phyloP scores from a whole-genome alignment of 257 asterid species.

The Coffea canephora region DNA sequence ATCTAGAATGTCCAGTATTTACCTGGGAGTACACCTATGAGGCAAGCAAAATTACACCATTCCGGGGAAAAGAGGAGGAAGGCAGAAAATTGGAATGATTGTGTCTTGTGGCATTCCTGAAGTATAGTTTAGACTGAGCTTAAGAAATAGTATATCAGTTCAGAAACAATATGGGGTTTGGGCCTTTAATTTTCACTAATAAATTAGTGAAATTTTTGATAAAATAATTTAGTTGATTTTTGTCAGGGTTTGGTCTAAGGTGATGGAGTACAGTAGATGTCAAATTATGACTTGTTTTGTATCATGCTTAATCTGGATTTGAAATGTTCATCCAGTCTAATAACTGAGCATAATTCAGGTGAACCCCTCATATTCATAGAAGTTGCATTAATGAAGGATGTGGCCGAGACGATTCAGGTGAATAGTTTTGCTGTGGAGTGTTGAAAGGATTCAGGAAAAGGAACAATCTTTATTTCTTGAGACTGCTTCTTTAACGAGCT shows the following conservation, averaged over 20 bases:
- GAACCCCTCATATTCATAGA: conserved; percentile 95
- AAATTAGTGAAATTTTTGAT: too few species aligned
- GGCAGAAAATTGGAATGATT: not conserved
- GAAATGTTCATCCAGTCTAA: conserved; percentile 10
- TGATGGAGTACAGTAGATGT: not conserved
- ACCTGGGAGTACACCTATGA: not conserved
- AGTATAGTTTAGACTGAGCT: not conserved
- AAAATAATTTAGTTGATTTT: not conserved
- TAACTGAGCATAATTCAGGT: conserved; percentile 47
- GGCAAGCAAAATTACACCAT: not conserved
- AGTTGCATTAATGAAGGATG: conserved; percentile 84
- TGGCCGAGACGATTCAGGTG: conserved; percentile 88
- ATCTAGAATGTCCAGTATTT: not conserved
- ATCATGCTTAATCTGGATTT: not conserved
- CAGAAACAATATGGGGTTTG: not conserved
- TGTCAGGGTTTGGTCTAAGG: not conserved
- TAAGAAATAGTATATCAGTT: not conserved
- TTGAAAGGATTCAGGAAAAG: not conserved
- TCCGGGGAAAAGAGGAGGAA: not conserved
- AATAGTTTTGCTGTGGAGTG: conserved; percentile 14
- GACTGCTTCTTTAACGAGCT: not conserved
- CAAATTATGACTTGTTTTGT: not conserved
- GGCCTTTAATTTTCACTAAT: not conserved
- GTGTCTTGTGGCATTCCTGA: not conserved
- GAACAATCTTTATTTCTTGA: not conserved